These are phyloP conservation scores for Neoarthrinium moseri DNA, from an alignment of 2,329 filamentous ascomycete genomes.

Conservation along the genomic window DNA sequence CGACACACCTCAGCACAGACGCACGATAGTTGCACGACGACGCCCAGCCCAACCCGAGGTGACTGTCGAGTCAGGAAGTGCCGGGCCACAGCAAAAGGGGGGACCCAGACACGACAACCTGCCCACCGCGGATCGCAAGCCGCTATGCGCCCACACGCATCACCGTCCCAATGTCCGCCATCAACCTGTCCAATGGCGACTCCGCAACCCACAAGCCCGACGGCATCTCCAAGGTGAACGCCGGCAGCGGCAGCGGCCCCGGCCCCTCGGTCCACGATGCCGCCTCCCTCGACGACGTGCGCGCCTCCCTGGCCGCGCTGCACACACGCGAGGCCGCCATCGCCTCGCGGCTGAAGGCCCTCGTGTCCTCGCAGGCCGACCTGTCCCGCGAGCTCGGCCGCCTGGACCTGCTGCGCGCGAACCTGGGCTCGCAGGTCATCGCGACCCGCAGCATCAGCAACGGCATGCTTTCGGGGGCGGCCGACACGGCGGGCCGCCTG, in stretches of 20 bases:
- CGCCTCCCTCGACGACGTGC: slow-evolving; percentile 75
- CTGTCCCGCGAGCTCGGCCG: slow-evolving; percentile 83
- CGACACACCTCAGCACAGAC: background rate
- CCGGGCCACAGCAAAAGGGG: no score
- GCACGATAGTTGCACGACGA: background rate
- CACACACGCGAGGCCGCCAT: slow-evolving; percentile 74
- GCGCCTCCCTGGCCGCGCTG: slow-evolving; percentile 71
- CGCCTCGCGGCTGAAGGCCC: slow-evolving; percentile 69
- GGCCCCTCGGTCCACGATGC: slow-evolving; percentile 61
- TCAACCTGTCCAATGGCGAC: slow-evolving; percentile 31
- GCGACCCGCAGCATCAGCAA: slow-evolving; percentile 81
- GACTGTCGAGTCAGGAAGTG: no score
- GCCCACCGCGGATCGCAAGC: background rate
- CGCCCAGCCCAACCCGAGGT: no score
- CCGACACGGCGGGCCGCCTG: slow-evolving; percentile 80
- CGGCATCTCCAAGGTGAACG: slow-evolving; percentile 21
- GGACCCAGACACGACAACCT: no score
- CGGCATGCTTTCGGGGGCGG: slow-evolving; percentile 85
- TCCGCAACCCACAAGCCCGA: slow-evolving; percentile 15
- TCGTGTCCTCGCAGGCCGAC: slow-evolving; percentile 81
- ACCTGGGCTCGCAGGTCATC: slow-evolving; percentile 83
- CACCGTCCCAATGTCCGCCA: slow-evolving; percentile 33
- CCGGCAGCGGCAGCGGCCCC: slow-evolving; percentile 9
- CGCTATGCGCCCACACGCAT: slow-evolving; percentile 30
- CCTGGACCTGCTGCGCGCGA: slow-evolving; percentile 84